Base-by-base conservation (phyloP, 169 alveolate species). In the Perkinsus olseni region DNA sequence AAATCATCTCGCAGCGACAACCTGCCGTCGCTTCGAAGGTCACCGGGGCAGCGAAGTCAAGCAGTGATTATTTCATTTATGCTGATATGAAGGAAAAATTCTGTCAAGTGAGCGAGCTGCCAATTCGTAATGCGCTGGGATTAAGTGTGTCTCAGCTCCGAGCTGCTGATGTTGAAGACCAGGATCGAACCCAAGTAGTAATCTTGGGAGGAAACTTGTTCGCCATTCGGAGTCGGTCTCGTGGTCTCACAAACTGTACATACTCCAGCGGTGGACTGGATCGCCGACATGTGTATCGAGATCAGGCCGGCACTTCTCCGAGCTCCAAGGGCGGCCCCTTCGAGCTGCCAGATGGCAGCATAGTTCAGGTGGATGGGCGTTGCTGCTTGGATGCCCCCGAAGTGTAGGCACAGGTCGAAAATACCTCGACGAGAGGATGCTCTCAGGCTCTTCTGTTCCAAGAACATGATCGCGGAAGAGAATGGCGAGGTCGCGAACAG, bases 311-410 rank as follows among this genome's bases (percentile, higher is more conserved):
- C 17, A 6, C 82, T 13, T 13, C 34, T 13, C 10, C 34, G 82
- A 28, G 82, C 37, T 21, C 31, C 34, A 62, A 62, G 91, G 94
- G 92, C 82, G 92, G 95, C 62, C 90, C 90, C 51, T 96, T 95
- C 94, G 98, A 96, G 74, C 94, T 96, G 92, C 98, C 98, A 17
- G 96, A 95, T 92, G 96, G 95, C 3, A 94, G 95, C 31, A 95
- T 95, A 40, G 96, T 96, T 62, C 62, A 93, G 39, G 94, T 96
- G 20, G 95, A 96, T 62, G 95, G 95, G 74, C 94, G 94, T 39
- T 93, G 92, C 28, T 82, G 95, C 45, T 92, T 93, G 62, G 94
- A 48, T 38, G 96, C 97, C 17, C 94, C 98, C 0, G 98, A 96
- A 91, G 37, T 95, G 11, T 93, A 95, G n/a, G n/a, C 24, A 96